phyloP scores from a whole-genome alignment of 331 rosid genomes.

The Pyrus hybrid region DNA sequence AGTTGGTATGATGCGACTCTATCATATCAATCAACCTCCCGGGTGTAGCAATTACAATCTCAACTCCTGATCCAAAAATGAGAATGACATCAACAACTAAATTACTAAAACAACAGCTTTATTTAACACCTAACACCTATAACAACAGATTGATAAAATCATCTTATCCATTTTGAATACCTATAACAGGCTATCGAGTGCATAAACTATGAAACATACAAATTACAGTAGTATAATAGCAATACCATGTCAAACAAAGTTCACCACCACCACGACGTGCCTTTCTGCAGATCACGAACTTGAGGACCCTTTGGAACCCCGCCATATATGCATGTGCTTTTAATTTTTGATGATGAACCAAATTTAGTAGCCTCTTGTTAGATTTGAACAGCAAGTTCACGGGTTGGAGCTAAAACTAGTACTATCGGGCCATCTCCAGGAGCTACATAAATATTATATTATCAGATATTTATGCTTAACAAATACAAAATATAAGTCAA shows the following conservation, averaged over 20 bases:
- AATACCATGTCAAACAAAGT: constrained; percentile 1
- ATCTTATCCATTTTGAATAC: neutral
- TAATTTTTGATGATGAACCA: constrained; percentile 81
- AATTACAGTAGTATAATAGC: neutral
- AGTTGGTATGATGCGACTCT: constrained; percentile 70
- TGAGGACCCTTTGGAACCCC: constrained; percentile 97
- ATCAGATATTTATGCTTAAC: neutral
- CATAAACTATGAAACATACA: neutral
- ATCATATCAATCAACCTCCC: constrained; percentile 93
- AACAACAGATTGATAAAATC: neutral
- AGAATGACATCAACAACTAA: constrained; percentile 5
- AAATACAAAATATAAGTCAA: neutral
- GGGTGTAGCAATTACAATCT: constrained; percentile 84
- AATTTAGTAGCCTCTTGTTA: constrained; percentile 77
- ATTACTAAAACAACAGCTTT: constrained; percentile 1
- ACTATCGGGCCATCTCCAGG: constrained; percentile 93
- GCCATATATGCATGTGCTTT: constrained; percentile 79
- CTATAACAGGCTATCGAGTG: neutral
- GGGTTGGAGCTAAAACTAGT: constrained; percentile 79
- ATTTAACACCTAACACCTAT: neutral
- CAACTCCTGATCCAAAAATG: constrained; percentile 54
- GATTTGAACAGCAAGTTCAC: constrained; percentile 88
- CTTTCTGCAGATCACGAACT: constrained; percentile 90
- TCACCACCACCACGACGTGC: constrained; percentile 25
- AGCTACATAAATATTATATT: constrained; percentile 34